Percentiles rank a stretch among this genome's conserved stretches.
These are phyloP conservation scores for Bocquillonia castaneifolia DNA, from an alignment of 441 rosid species.

Conservation along the genomic window DNA sequence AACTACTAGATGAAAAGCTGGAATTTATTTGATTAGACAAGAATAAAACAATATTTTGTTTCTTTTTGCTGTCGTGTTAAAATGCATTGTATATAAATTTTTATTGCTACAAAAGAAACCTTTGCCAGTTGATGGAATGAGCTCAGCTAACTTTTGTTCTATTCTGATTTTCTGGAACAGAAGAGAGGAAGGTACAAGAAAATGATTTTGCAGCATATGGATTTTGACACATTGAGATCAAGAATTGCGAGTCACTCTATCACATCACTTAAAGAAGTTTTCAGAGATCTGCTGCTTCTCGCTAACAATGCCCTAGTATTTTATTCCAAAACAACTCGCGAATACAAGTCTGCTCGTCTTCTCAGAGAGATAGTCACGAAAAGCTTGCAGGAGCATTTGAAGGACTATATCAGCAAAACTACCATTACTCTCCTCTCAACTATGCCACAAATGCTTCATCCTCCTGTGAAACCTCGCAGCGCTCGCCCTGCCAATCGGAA, in stretches of 20 bases:
- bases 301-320: constrained; percentile 73
- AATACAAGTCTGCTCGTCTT: constrained; percentile 61
- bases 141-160: constrained; percentile 14
- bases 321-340: constrained; percentile 75
- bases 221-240: constrained; percentile 62
- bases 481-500: constrained; percentile 24
- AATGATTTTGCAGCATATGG: constrained; percentile 64
- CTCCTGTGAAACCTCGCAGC: constrained; percentile 39
- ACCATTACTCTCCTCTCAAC: constrained; percentile 22
- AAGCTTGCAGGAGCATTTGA: constrained; percentile 44
- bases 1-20: not conserved
- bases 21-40: not conserved
- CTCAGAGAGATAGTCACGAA: constrained; percentile 56
- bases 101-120: not conserved
- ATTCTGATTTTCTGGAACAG: constrained; percentile 31
- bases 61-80: not conserved
- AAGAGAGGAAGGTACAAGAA: constrained; percentile 87
- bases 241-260: constrained; percentile 43
- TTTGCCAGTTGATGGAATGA: not conserved
- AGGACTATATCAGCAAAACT: constrained; percentile 32
- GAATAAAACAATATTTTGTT: not conserved
- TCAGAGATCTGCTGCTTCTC: constrained; percentile 63
- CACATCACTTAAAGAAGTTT: constrained; percentile 54
- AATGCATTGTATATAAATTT: not conserved
- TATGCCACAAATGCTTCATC: constrained; percentile 22